These are phyloP conservation scores for Ophiostoma australiae DNA, from an alignment of 2,329 filamentous ascomycete species.

Conservation along the genomic window DNA sequence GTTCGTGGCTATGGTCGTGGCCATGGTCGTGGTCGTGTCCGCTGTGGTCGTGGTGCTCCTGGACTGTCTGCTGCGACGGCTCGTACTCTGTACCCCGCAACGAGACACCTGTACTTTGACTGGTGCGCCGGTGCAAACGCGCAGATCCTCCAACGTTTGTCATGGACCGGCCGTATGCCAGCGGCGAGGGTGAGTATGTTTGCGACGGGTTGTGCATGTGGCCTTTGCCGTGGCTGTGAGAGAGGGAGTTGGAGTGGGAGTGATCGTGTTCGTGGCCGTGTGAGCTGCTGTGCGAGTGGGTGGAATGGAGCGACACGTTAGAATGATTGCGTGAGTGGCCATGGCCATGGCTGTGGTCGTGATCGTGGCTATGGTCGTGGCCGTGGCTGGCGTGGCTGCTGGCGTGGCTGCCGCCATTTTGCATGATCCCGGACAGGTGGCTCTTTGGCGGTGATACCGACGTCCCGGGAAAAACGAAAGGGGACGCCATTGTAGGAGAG, in stretches of 20 bases:
- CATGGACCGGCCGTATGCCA: conserved; percentile 38
- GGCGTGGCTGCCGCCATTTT: conserved; percentile 30
- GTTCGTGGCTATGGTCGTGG: conserved; percentile 13
- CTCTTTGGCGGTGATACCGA: conserved; percentile 44
- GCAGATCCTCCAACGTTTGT: conserved; percentile 28
- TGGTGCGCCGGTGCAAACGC: conserved; percentile 25
- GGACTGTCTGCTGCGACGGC: not conserved
- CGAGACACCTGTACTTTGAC: conserved; percentile 29
- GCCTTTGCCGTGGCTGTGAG: conserved; percentile 31
- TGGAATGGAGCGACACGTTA: not conserved
- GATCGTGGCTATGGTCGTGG: conserved; percentile 33
- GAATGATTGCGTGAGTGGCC: conserved; percentile 32
- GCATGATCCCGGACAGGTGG: conserved; percentile 34
- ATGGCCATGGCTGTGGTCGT: conserved; percentile 34
- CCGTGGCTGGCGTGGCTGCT: conserved; percentile 34
- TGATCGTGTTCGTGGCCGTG: conserved; percentile 37
- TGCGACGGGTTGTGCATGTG: conserved; percentile 33
- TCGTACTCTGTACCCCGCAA: conserved; percentile 29
- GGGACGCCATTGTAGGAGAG: conserved; percentile 42
- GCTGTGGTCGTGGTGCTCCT: not conserved
- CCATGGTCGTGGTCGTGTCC: not conserved
- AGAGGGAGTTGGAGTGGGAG: conserved; percentile 13
- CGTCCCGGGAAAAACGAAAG: conserved; percentile 51
- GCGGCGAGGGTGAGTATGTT: conserved; percentile 38
- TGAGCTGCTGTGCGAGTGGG: conserved; percentile 25